phyloP scores from a whole-genome alignment of 1,284 basidiomycete species.

The Pterulicium gracile region DNA sequence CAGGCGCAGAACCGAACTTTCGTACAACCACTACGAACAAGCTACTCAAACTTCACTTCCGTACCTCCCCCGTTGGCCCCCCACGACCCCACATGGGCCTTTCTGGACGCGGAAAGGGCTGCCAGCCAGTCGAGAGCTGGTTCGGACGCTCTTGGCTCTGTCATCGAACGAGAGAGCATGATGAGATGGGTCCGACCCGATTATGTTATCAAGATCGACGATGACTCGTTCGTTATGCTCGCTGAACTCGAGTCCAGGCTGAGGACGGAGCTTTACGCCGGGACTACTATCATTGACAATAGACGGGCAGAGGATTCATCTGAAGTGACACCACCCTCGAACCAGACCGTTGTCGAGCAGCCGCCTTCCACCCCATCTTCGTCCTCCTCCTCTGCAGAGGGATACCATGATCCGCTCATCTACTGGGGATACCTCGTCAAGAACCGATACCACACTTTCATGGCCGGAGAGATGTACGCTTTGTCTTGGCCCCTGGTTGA shows the following conservation, averaged over 20 bases:
- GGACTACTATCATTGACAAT: slow-evolving; percentile 12
- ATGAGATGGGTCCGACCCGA: slow-evolving; percentile 67
- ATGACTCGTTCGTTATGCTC: slow-evolving; percentile 90
- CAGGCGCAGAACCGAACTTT: slow-evolving; percentile 20
- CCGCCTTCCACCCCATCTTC: neutral
- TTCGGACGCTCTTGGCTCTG: neutral
- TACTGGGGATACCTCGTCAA: slow-evolving; percentile 97
- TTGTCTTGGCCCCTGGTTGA: slow-evolving; percentile 86
- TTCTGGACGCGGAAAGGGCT: slow-evolving; percentile 36
- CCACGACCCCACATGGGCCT: slow-evolving; percentile 53
- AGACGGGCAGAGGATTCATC: slow-evolving; percentile 5
- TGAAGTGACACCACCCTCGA: slow-evolving; percentile 3
- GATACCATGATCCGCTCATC: slow-evolving; percentile 55
- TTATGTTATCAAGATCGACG: slow-evolving; percentile 87
- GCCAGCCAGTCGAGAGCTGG: neutral
- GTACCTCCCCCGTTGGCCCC: slow-evolving; percentile 46
- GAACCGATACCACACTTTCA: slow-evolving; percentile 82
- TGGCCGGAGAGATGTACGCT: slow-evolving; percentile 94
- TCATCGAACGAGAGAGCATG: neutral
- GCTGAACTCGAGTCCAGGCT: slow-evolving; percentile 85
- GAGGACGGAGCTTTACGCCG: slow-evolving; percentile 56
- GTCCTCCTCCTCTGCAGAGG: slow-evolving; percentile 5
- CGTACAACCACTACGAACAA: slow-evolving; percentile 34
- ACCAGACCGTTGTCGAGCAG: slow-evolving; percentile 5
- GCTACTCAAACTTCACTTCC: slow-evolving; percentile 47